phyloP scores from a whole-genome alignment of 179 eudicot species.

The Corrigiola litoralis region DNA sequence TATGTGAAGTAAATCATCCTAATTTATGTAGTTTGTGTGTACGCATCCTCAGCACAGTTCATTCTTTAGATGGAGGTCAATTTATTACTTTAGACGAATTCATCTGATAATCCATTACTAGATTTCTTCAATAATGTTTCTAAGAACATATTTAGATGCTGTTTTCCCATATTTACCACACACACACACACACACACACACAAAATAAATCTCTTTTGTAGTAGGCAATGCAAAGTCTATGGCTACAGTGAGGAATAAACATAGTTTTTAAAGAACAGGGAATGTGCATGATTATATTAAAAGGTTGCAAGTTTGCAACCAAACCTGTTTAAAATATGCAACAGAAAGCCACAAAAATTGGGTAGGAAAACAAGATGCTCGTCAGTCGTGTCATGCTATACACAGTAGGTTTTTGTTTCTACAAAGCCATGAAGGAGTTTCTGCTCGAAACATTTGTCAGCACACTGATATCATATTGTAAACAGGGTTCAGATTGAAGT shows the following conservation, averaged over 20 bases:
- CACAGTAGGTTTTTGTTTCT: not conserved
- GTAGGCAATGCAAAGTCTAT: constrained; percentile 1
- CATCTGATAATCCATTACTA: not conserved
- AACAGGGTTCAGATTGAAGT: too few species aligned
- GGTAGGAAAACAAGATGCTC: not conserved
- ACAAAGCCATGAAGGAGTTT: too few species aligned
- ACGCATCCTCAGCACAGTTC: not conserved
- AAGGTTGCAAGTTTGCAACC: too few species aligned
- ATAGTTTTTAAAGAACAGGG: too few species aligned
- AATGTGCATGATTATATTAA: too few species aligned
- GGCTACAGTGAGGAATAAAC: not conserved
- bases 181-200: too few species aligned
- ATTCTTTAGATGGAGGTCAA: not conserved
- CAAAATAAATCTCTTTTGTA: not conserved
- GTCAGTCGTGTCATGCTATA: not conserved
- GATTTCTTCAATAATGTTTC: not conserved
- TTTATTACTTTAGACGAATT: not conserved
- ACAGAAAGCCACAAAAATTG: not conserved
- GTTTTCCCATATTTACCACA: not conserved
- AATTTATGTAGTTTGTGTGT: too few species aligned
- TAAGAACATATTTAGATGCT: not conserved
- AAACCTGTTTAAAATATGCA: too few species aligned
- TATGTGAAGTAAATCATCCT: not conserved
- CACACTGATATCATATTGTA: too few species aligned
- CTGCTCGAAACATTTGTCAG: too few species aligned